Evolutionary conservation across 2,329 filamentous ascomycete species (phyloP), one percentile per base, ranked within the genome.

Genomic region (Kalmusia sp.): DNA sequence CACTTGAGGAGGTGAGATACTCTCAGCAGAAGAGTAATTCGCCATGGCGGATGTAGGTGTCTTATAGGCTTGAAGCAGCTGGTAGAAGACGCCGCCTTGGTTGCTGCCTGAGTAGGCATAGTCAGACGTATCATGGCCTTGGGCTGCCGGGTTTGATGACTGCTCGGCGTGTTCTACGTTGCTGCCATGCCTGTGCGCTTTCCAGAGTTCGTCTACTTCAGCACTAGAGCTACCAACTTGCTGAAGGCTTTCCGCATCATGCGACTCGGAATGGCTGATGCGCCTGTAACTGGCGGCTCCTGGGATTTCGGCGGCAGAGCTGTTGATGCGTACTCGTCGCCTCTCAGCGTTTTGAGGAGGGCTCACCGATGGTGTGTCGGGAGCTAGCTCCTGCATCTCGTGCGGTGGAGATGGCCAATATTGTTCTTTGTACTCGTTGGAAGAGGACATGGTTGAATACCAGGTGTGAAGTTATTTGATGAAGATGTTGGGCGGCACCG

Each of bases 31-130:
- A 1, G 59, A 45, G 2, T 57, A 54, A 9, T 62, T 54, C 24
- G 44, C 52, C 41, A 54, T 57, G 24, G 41, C 55, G 17, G 58
- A 49, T 1, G 58, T 50, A 4, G 68, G 66, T 6, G 52, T 62
- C 54, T 67, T 67, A 54, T 71, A 71, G 19, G 68, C 67, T 48
- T 71, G 66, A 7, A 71, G 62, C 6, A 71, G 56, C 30, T 70
- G 67, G 50, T 69, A 69, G 49, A 71, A 69, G 50, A 71, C 55
- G 24, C 68, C 68, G 15, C 68, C 68, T 22, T 66, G 61, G 12
- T 55, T 53, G 48, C 62, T 67, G n/a, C 67, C 65, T 1, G 66
- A 64, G 14, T 65, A 63, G 14, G 66, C 59, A 37, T 69, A 70
- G 25, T 46, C 47, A 9, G 62, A 62, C 11, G 47, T 37, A 17